These are phyloP conservation scores for Zopfochytrium polystomum DNA, from an alignment of 371 early-diverging fungal species.

Conservation along the genomic window DNA sequence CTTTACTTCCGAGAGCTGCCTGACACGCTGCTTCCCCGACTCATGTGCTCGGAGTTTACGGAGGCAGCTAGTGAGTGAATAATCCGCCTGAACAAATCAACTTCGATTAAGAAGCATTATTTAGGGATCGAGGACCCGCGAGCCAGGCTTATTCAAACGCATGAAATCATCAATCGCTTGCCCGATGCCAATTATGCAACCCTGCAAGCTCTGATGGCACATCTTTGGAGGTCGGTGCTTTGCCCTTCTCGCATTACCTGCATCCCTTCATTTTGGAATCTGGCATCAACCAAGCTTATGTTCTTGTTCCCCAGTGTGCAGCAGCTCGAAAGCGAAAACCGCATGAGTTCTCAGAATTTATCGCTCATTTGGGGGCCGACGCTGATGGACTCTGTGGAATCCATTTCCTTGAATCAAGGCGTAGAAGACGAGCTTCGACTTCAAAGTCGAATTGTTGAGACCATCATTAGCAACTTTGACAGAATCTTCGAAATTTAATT, in stretches of 20 bases:
- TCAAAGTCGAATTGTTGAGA: slow-evolving; percentile 42
- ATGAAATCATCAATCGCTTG: slow-evolving; percentile 66
- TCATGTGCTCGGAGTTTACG: slow-evolving; percentile 61
- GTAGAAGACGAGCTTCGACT: slow-evolving; percentile 38
- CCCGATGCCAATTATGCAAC: slow-evolving; percentile 76
- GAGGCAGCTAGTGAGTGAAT: slow-evolving; percentile 60
- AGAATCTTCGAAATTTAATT: slow-evolving; percentile 39
- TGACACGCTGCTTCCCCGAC: slow-evolving; percentile 72
- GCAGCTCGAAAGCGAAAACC: slow-evolving; percentile 70
- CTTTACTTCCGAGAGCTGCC: slow-evolving; percentile 89
- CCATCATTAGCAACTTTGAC: slow-evolving; percentile 33
- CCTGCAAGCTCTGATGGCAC: slow-evolving; percentile 67
- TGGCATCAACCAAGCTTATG: too few relatives aligned
- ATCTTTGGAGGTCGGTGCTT: slow-evolving; percentile 58
- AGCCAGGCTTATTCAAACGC: slow-evolving; percentile 57
- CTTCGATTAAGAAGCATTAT: not conserved
- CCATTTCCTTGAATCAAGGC: too few relatives aligned
- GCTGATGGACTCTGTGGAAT: slow-evolving; percentile 56
- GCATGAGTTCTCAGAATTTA: slow-evolving; percentile 81
- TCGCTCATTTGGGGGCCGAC: slow-evolving; percentile 84
- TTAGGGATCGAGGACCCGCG: slow-evolving; percentile 60
- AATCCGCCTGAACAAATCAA: not conserved
- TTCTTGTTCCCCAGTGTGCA: slow-evolving; percentile 77
- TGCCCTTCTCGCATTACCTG: not conserved
- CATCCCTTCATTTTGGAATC: too few relatives aligned